A percentile compares a stretch with the other conserved stretches of the same genome.
Evolutionary conservation across 352 stramenopile species (phyloP).

Genomic region (Globisporangium takayamanum): DNA sequence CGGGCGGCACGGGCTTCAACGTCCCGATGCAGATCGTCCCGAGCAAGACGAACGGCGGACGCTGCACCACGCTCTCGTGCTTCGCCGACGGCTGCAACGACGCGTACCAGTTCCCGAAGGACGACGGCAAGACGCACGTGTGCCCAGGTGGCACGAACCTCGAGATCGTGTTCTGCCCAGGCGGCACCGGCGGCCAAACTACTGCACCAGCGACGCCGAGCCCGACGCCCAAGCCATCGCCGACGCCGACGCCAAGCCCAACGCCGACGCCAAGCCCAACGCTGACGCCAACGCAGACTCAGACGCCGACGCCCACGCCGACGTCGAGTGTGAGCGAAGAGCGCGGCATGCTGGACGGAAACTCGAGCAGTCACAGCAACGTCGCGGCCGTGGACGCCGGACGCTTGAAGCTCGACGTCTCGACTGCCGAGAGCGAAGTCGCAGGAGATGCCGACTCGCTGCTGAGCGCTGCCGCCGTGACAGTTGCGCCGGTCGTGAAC

Average conservation of each 20-base stretch:
- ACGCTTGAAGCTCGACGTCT: conserved; percentile 1
- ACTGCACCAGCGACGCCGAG: conserved; percentile 17
- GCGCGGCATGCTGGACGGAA: conserved; percentile 2
- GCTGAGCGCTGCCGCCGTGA: background rate
- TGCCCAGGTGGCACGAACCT: conserved; percentile 41
- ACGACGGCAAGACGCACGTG: conserved; percentile 66
- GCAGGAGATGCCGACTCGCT: conserved; percentile 4
- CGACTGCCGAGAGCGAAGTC: conserved; percentile 2
- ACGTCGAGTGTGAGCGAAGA: conserved; percentile 10
- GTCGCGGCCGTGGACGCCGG: background rate
- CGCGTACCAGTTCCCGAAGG: conserved; percentile 59
- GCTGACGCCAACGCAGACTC: conserved; percentile 12
- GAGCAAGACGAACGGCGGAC: conserved; percentile 20
- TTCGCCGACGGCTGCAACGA: conserved; percentile 44
- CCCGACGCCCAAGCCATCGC: conserved; percentile 14
- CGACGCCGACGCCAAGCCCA: conserved; percentile 23
- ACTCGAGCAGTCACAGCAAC: background rate
- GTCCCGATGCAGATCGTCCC: conserved; percentile 57
- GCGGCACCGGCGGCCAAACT: conserved; percentile 25
- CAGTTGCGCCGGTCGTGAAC: conserved; percentile 4
- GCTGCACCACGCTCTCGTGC: conserved; percentile 49
- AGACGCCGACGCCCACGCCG: background rate
- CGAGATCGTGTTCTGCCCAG: conserved; percentile 51
- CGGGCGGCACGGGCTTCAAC: conserved; percentile 59
- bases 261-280: conserved; percentile 25